A percentile compares a stretch with the other conserved stretches of the same genome.
Conservation (phyloP, 805 yeast genomes). For the Lipomyces starkeyi region DNA sequence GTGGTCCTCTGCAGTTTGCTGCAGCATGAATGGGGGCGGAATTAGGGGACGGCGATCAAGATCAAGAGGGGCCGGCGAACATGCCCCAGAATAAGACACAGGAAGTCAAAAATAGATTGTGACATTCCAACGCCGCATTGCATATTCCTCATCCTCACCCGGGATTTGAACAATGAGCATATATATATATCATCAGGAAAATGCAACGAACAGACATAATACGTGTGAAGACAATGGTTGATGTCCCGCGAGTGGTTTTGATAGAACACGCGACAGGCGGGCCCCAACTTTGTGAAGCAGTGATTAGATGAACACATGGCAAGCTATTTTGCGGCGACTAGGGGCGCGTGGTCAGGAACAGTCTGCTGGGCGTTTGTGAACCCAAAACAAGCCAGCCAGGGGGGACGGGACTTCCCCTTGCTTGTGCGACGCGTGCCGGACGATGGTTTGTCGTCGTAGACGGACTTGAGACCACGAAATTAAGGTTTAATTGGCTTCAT, state of each 20-base stretch:
- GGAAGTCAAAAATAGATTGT: not conserved
- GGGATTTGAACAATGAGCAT: not conserved
- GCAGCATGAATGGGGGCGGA: not conserved
- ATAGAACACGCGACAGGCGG: not conserved
- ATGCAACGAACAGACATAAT: too few species aligned
- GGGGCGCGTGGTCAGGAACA: not conserved
- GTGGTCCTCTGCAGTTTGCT: not conserved
- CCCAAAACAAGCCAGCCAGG: not conserved
- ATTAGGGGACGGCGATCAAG: not conserved
- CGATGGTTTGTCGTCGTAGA: not conserved
- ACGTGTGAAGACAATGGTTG: not conserved
- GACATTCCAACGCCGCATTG: too few species aligned
- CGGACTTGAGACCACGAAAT: too few species aligned
- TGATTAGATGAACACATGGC: not conserved
- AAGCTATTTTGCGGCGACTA: not conserved
- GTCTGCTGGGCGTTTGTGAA: too few species aligned
- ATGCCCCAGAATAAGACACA: not conserved
- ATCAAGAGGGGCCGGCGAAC: not conserved
- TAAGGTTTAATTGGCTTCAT: constrained; percentile 4
- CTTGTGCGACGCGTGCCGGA: constrained; percentile 1
- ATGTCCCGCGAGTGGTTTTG: too few species aligned
- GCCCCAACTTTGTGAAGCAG: not conserved
- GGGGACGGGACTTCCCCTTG: not conserved
- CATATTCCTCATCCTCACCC: not conserved
- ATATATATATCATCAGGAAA: too few species aligned